These are phyloP conservation scores for Tylopilus intermedius DNA, from an alignment of 768 basidiomycete species.

Conservation along the genomic window DNA sequence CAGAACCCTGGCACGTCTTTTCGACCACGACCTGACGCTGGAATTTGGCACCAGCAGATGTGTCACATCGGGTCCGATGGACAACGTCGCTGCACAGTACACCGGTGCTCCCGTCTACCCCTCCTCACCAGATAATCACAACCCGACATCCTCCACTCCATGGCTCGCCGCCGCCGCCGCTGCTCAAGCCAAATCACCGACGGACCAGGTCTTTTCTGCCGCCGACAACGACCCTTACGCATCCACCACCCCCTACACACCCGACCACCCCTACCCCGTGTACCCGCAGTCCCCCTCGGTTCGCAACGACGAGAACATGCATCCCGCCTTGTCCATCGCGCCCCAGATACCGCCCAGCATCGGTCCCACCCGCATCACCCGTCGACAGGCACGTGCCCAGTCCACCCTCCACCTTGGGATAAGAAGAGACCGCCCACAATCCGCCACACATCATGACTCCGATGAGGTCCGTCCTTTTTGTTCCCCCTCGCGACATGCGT, in stretches of 20 bases:
- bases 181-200: slow-evolving; percentile 4
- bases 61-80: slow-evolving; percentile 34
- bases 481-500: not conserved
- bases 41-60: slow-evolving; percentile 27
- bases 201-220: slow-evolving; percentile 34
- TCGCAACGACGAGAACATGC: slow-evolving; percentile 26
- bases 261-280: slow-evolving; percentile 25
- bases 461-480: slow-evolving; percentile 23
- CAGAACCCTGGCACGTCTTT: slow-evolving; percentile 27
- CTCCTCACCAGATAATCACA: slow-evolving; percentile 27
- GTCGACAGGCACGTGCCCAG: slow-evolving; percentile 39
- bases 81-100: slow-evolving; percentile 33
- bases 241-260: slow-evolving; percentile 22
- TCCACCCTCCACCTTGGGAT: slow-evolving; percentile 32
- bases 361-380: slow-evolving; percentile 48
- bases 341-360: slow-evolving; percentile 47
- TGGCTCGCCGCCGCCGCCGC: slow-evolving; percentile 1
- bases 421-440: slow-evolving; percentile 26
- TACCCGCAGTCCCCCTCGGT: slow-evolving; percentile 29
- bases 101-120: slow-evolving; percentile 25
- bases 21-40: slow-evolving; percentile 25
- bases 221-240: slow-evolving; percentile 35
- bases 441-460: slow-evolving; percentile 20
- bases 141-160: slow-evolving; percentile 7
- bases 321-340: slow-evolving; percentile 26